Base-by-base conservation (phyloP, 495 filamentous ascomycete genomes). In the Paragyromitra xinjiangensis region DNA sequence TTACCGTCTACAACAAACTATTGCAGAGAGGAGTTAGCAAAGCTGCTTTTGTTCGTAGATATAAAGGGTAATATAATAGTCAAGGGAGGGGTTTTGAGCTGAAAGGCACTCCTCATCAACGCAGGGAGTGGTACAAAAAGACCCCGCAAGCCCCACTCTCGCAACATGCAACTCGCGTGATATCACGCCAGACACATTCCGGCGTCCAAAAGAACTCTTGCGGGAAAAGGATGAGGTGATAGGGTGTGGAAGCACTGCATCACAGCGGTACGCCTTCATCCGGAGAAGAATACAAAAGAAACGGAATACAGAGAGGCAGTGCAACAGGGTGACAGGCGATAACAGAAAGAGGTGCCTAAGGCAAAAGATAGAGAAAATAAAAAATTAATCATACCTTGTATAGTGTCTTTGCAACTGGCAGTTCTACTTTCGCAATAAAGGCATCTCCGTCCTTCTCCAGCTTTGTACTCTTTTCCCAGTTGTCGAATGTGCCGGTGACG, bases 401-500 rank as follows among this genome's bases (percentile, higher is more conserved):
- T 80, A 85, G 87, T 69, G 95, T 89, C 84, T 95, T 97, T 65
- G 91, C 86, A 39, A 85, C 83, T 56, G 92, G 87, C 11, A 98
- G 85, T 45, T 88, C 85, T 29, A 98, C 93, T 59, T 88, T 88
- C 85, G 97, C 97, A 85, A 91, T 86, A 79, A 95, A 96, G 29
- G 72, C 64, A 67, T 90, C 88, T 63, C 77, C 77, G n/a, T 89
- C 88, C 82, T 92, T 91, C 64, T 94, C 91, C 69, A 99, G 87
- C 85, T 91, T 90, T 82, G 93, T 90, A 69, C 88, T 93, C 86
- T 94, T 93, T 64, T 87, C 85, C 96, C 96, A 99, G 85, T 94
- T 88, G 84, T 99, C 95, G 83, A 98, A 99, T 63, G 93, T 94
- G 80, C 95, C 95, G 9, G 95, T 98, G 77, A 99, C 96, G 84